phyloP scores from a whole-genome alignment of 768 basidiomycete species.

The Panus rudis region DNA sequence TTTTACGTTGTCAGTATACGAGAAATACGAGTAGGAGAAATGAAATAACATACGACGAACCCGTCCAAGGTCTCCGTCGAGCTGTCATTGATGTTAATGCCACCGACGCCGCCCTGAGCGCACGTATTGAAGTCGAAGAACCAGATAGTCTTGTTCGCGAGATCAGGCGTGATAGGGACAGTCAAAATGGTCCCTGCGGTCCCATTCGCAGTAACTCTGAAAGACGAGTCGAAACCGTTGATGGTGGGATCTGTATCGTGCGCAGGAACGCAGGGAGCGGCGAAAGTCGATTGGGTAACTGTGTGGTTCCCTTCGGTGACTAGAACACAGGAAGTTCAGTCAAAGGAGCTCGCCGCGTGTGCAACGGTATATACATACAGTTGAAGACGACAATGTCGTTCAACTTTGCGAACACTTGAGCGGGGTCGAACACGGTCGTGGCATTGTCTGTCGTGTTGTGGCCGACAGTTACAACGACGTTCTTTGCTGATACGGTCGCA shows the following conservation, averaged over 20 bases:
- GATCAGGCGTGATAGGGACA: constrained; percentile 36
- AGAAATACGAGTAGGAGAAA: background rate
- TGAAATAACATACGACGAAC: constrained; percentile 27
- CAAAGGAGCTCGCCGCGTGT: background rate
- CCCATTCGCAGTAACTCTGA: constrained; percentile 42
- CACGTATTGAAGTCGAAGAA: constrained; percentile 54
- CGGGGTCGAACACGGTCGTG: constrained; percentile 39
- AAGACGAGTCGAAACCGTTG: constrained; percentile 54
- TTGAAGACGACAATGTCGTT: constrained; percentile 53
- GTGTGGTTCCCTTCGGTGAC: constrained; percentile 49
- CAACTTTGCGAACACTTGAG: constrained; percentile 32
- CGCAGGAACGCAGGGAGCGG: constrained; percentile 44
- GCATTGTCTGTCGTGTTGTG: constrained; percentile 38
- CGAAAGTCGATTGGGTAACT: constrained; percentile 51
- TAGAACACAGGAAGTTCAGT: constrained; percentile 13
- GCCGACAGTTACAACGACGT: constrained; percentile 38
- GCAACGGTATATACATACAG: constrained; percentile 29
- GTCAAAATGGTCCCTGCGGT: constrained; percentile 35
- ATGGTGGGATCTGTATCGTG: constrained; percentile 39
- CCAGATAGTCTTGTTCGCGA: constrained; percentile 39
- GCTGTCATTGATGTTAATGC: constrained; percentile 46
- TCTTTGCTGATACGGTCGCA: constrained; percentile 26
- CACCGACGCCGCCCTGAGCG: constrained; percentile 52
- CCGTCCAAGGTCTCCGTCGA: constrained; percentile 30
- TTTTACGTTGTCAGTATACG: background rate